phyloP scores from a whole-genome alignment of 2,329 filamentous ascomycete genomes.

The Alternaria metachromatica region DNA sequence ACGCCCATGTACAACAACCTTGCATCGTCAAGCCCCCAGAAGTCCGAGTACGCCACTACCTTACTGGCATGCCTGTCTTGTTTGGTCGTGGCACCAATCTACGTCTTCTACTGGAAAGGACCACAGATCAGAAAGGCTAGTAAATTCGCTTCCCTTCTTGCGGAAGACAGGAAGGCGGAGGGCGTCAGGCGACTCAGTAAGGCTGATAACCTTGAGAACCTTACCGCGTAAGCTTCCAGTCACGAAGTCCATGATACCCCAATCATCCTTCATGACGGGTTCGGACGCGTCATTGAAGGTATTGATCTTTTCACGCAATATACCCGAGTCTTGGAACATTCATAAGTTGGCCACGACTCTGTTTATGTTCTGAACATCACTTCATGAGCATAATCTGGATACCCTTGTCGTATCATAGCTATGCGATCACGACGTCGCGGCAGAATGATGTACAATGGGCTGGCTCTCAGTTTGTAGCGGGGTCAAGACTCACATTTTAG shows the following conservation, averaged over 20 bases:
- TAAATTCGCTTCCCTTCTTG: conserved; percentile 56
- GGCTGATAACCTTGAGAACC: conserved; percentile 26
- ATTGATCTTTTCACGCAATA: not conserved
- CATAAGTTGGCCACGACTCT: not conserved
- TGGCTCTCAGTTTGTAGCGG: not conserved
- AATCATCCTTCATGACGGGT: not conserved
- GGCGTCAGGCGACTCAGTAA: conserved; percentile 27
- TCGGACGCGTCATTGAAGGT: not conserved
- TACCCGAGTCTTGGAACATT: not conserved
- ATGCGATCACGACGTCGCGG: not conserved
- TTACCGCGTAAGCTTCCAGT: not conserved
- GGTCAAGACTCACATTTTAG: not conserved
- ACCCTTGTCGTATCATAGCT: not conserved
- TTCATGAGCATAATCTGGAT: not conserved
- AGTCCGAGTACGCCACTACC: conserved; percentile 58
- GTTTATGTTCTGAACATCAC: not conserved
- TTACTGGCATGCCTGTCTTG: conserved; percentile 60
- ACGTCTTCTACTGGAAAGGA: conserved; percentile 61
- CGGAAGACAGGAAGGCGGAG: conserved; percentile 31
- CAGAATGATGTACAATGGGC: not conserved
- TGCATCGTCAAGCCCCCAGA: conserved; percentile 44
- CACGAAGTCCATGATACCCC: not conserved
- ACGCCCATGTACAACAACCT: conserved; percentile 60
- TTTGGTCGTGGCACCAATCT: conserved; percentile 47
- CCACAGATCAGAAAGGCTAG: conserved; percentile 59